Evolutionary conservation across 805 yeast species (phyloP).

Genomic region (Hanseniaspora guilliermondii): DNA sequence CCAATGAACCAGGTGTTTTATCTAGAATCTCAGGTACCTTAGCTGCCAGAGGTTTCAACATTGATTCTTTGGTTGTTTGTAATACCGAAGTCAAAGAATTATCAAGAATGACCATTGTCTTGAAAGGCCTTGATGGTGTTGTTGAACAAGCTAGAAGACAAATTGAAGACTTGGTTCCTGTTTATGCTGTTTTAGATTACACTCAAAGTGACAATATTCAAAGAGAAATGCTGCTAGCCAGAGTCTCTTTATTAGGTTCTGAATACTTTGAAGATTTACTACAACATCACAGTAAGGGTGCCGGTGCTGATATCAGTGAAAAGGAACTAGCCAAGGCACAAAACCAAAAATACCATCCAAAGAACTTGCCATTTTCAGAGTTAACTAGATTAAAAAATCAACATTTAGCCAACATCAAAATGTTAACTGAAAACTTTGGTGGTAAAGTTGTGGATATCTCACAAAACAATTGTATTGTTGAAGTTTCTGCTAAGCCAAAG

Average conservation of each 20-base stretch:
- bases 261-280: slow-evolving; percentile 93
- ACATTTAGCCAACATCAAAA: slow-evolving; percentile 74
- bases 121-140: slow-evolving; percentile 89
- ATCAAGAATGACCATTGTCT: slow-evolving; percentile 91
- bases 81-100: slow-evolving; percentile 91
- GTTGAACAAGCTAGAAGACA: slow-evolving; percentile 97
- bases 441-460: slow-evolving; percentile 86
- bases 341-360: slow-evolving; percentile 61
- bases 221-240: slow-evolving; percentile 81
- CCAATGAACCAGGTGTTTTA: slow-evolving; percentile 96
- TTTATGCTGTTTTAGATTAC: slow-evolving; percentile 93
- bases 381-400: slow-evolving; percentile 87
- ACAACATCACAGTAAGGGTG: slow-evolving; percentile 52
- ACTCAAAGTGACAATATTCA: slow-evolving; percentile 78
- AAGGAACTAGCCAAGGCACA: slow-evolving; percentile 21
- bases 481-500: slow-evolving; percentile 85
- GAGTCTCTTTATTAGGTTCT: slow-evolving; percentile 91
- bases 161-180: slow-evolving; percentile 94
- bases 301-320: slow-evolving; percentile 23
- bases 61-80: slow-evolving; percentile 92
- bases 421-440: slow-evolving; percentile 74
- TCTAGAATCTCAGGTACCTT: slow-evolving; percentile 86
- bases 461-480: slow-evolving; percentile 87
- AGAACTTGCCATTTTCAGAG: slow-evolving; percentile 77
- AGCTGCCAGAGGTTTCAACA: slow-evolving; percentile 97